Conservation (phyloP, 163 green algal genomes). For the Picocystis sp. region DNA sequence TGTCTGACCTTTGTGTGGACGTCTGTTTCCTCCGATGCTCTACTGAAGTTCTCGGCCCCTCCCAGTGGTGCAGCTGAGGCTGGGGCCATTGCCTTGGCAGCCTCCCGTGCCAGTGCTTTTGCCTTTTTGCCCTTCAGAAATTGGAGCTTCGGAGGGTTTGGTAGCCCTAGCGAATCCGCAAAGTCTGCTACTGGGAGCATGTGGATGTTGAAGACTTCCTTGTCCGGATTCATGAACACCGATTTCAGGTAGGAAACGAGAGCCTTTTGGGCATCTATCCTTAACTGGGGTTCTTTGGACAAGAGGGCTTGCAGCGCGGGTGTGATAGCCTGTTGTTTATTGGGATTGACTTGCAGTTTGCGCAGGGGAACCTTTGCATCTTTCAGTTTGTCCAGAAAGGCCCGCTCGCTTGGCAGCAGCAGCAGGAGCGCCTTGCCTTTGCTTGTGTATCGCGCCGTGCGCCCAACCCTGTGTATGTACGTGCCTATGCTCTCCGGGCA, state of each 20-base stretch:
- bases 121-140: slow-evolving; percentile 44
- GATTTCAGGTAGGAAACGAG: slow-evolving; percentile 72
- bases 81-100: neutral
- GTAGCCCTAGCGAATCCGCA: slow-evolving; percentile 61
- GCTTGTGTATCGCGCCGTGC: slow-evolving; percentile 56
- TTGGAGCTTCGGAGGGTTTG: slow-evolving; percentile 56
- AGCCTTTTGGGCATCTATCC: slow-evolving; percentile 56
- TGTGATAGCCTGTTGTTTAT: slow-evolving; percentile 47
- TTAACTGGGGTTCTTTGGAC: slow-evolving; percentile 68
- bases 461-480: slow-evolving; percentile 95
- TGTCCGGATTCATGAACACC: slow-evolving; percentile 73
- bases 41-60: neutral
- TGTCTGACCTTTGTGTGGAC: slow-evolving; percentile 7
- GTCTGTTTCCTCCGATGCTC: neutral
- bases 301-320: slow-evolving; percentile 68
- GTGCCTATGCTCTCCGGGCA: slow-evolving; percentile 77
- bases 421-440: slow-evolving; percentile 57
- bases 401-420: slow-evolving; percentile 51
- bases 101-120: slow-evolving; percentile 1
- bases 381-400: slow-evolving; percentile 22
- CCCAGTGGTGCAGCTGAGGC: neutral
- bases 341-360: slow-evolving; percentile 53
- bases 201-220: slow-evolving; percentile 67
- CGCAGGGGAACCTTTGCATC: slow-evolving; percentile 52
- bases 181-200: slow-evolving; percentile 60